Conservation (phyloP, 2,329 filamentous ascomycete species). For the Aotearoamyces nothofagi region DNA sequence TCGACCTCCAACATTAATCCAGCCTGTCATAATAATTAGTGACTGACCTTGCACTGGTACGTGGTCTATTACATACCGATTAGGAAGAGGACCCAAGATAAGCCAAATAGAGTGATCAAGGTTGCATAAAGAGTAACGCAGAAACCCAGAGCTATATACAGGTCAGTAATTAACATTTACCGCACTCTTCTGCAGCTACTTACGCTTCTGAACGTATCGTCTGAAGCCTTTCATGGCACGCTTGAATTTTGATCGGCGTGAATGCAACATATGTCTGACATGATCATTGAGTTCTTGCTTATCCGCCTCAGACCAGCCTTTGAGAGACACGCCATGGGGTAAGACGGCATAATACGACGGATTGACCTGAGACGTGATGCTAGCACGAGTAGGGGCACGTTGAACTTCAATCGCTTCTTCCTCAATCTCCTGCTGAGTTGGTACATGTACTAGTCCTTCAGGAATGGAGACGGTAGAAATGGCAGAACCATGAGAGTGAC, state of each 20-base stretch:
- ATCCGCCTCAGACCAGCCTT: constrained; percentile 62
- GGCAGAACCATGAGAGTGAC: constrained; percentile 8
- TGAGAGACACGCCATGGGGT: constrained; percentile 55
- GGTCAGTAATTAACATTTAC: not conserved
- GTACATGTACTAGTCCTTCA: constrained; percentile 12
- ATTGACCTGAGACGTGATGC: constrained; percentile 52
- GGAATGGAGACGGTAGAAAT: constrained; percentile 10
- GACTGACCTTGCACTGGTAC: constrained; percentile 15
- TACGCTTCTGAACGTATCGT: constrained; percentile 59
- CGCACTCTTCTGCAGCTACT: constrained; percentile 23
- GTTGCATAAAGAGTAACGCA: constrained; percentile 72
- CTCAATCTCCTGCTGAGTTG: constrained; percentile 25
- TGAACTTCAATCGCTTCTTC: no score
- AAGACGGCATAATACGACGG: constrained; percentile 66
- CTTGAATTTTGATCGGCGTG: constrained; percentile 64
- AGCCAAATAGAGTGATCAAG: constrained; percentile 69
- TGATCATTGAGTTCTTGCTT: constrained; percentile 70
- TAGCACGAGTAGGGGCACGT: no score
- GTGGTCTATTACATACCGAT: constrained; percentile 36
- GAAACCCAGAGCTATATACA: constrained; percentile 50
- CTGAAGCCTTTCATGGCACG: constrained; percentile 65
- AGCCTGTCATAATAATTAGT: constrained; percentile 19
- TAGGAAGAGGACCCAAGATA: constrained; percentile 81
- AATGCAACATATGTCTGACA: constrained; percentile 78
- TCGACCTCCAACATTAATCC: constrained; percentile 66